These are phyloP conservation scores for Xylaria intraflava DNA, from an alignment of 495 filamentous ascomycete genomes.

Conservation along the genomic window DNA sequence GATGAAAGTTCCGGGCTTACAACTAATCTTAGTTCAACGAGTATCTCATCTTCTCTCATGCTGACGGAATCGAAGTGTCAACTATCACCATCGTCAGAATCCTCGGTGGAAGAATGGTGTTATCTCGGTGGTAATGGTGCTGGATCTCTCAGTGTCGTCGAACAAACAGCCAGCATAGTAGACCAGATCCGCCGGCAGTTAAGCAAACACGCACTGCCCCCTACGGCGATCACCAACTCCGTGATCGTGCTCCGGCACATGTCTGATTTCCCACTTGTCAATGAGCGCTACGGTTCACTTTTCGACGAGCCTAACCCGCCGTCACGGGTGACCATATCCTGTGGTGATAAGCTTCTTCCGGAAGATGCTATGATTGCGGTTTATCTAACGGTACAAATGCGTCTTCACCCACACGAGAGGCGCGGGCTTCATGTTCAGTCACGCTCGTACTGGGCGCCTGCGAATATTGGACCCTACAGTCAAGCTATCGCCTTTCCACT, in stretches of 20 bases:
- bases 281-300: conserved; percentile 61
- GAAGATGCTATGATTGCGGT: conserved; percentile 49
- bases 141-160: conserved; percentile 22
- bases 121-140: conserved; percentile 13
- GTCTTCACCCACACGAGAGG: conserved; percentile 23
- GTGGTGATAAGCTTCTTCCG: conserved; percentile 52
- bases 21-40: not conserved
- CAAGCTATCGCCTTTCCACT: conserved; percentile 68
- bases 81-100: not conserved
- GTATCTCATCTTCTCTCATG: not conserved
- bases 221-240: conserved; percentile 60
- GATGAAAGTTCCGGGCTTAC: not conserved
- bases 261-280: conserved; percentile 66
- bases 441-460: conserved; percentile 93
- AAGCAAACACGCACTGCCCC: conserved; percentile 18
- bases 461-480: conserved; percentile 96
- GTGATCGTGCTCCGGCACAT: conserved; percentile 75
- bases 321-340: conserved; percentile 74
- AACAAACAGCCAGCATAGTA: conserved; percentile 29
- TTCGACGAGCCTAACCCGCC: conserved; percentile 77
- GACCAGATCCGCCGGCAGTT: conserved; percentile 30
- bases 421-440: conserved; percentile 84
- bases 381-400: conserved; percentile 32
- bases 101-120: conserved; percentile 18
- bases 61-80: not conserved